Evolutionary conservation across 2,329 filamentous ascomycete species (phyloP).

Genomic region (Xylariaceae sp.): DNA sequence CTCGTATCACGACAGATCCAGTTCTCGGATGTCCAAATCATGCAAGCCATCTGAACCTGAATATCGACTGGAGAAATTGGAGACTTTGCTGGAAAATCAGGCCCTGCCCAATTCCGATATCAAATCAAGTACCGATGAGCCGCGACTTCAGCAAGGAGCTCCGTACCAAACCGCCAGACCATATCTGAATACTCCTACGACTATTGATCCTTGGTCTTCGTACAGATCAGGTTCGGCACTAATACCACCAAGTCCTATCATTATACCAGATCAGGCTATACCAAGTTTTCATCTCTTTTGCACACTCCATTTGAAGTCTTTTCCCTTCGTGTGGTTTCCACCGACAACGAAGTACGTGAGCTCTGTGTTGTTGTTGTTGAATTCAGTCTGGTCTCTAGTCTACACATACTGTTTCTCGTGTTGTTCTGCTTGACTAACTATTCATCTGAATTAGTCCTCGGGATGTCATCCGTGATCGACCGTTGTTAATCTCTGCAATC

Average conservation of each 20-base stretch:
- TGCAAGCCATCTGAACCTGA: constrained; percentile 27
- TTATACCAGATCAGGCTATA: constrained; percentile 23
- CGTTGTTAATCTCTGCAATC: constrained; percentile 49
- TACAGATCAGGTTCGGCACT: constrained; percentile 14
- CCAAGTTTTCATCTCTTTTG: constrained; percentile 27
- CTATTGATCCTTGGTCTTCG: not conserved
- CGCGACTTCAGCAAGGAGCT: not conserved
- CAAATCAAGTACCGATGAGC: not conserved
- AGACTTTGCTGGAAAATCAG: constrained; percentile 29
- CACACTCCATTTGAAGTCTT: constrained; percentile 22
- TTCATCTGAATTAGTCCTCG: constrained; percentile 18
- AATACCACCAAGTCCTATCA: constrained; percentile 15
- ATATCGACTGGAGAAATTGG: constrained; percentile 31
- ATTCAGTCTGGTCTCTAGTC: not conserved
- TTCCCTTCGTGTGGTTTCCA: constrained; percentile 30
- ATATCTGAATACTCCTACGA: not conserved
- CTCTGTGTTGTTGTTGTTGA: not conserved
- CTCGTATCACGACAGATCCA: too few relatives aligned
- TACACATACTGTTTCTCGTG: constrained; percentile 3
- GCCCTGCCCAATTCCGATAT: constrained; percentile 4
- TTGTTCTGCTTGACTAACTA: not conserved
- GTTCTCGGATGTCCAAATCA: constrained; percentile 2
- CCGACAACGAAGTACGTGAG: constrained; percentile 19
- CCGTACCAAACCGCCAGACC: not conserved
- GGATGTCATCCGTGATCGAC: constrained; percentile 23